Conservation (phyloP, 2,329 filamentous ascomycete species). For the Beauveria pseudobassiana region DNA sequence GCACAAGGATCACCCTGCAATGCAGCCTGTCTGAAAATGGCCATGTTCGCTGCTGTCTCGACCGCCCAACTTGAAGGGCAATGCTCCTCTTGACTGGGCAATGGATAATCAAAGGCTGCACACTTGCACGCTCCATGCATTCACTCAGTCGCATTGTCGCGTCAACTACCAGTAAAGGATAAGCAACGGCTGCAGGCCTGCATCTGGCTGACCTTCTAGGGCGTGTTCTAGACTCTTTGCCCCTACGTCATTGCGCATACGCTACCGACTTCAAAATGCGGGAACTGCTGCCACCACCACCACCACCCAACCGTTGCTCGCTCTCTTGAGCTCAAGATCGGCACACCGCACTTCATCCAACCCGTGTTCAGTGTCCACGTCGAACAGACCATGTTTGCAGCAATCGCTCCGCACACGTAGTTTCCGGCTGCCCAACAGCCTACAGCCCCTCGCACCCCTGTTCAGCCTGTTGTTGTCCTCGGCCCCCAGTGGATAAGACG, state of each 20-base stretch:
- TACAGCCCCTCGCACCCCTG: neutral
- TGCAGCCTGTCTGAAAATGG: neutral
- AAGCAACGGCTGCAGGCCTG: conserved; percentile 1
- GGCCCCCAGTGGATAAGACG: neutral
- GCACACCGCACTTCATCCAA: conserved; percentile 4
- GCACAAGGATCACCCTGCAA: neutral
- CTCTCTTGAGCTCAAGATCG: conserved; percentile 1
- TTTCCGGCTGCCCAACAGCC: conserved; percentile 2
- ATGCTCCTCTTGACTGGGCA: neutral
- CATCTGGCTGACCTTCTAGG: neutral
- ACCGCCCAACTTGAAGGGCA: neutral
- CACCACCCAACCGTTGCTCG: neutral
- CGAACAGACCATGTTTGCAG: neutral
- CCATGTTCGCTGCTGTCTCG: neutral
- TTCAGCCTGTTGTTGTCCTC: neutral
- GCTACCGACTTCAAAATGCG: conserved; percentile 2
- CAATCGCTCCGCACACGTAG: neutral
- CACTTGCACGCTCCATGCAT: neutral
- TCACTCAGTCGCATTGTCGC: conserved; percentile 1
- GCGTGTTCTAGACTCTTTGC: conserved; percentile 7
- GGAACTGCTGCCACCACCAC: neutral
- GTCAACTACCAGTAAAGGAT: neutral
- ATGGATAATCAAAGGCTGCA: neutral
- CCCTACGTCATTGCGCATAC: conserved; percentile 7
- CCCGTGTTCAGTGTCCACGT: neutral